A percentile compares a stretch with the other conserved stretches of the same genome.
These are phyloP conservation scores for Barnettozyma pratensis DNA, from an alignment of 805 yeast genomes.

Conservation along the genomic window DNA sequence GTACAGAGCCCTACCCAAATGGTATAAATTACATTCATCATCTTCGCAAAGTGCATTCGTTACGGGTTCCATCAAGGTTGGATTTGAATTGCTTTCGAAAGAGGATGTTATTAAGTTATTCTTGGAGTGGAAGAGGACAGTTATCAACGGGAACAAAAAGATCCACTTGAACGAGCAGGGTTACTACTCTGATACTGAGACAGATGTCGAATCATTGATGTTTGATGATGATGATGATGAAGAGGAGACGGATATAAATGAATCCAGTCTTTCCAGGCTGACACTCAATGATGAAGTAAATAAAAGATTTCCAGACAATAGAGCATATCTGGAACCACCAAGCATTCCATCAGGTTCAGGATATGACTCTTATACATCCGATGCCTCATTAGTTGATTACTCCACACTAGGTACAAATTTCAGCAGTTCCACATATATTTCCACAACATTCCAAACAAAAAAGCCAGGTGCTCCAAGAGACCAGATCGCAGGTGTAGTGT, in stretches of 20 bases:
- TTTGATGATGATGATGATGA: slow-evolving; percentile 9
- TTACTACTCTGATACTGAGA: slow-evolving; percentile 23
- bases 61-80: slow-evolving; percentile 42
- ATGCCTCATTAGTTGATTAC: slow-evolving; percentile 1
- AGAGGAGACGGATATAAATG: not conserved
- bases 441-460: not conserved
- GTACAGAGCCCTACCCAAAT: slow-evolving; percentile 27
- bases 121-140: slow-evolving; percentile 15
- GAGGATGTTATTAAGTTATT: slow-evolving; percentile 15
- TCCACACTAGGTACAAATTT: not conserved
- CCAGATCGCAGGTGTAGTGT: slow-evolving; percentile 54
- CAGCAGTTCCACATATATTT: not conserved
- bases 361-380: slow-evolving; percentile 4
- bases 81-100: slow-evolving; percentile 34
- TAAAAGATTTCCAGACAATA: not conserved
- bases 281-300: not conserved
- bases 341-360: not conserved
- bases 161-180: slow-evolving; percentile 21
- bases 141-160: slow-evolving; percentile 1
- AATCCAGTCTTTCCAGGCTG: not conserved
- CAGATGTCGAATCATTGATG: slow-evolving; percentile 23
- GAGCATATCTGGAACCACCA: not conserved
- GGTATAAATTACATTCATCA: slow-evolving; percentile 42
- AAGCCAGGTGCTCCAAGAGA: not conserved
- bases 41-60: slow-evolving; percentile 36